These are phyloP conservation scores for Trametes cingulata DNA, from an alignment of 768 basidiomycete species.

Conservation along the genomic window DNA sequence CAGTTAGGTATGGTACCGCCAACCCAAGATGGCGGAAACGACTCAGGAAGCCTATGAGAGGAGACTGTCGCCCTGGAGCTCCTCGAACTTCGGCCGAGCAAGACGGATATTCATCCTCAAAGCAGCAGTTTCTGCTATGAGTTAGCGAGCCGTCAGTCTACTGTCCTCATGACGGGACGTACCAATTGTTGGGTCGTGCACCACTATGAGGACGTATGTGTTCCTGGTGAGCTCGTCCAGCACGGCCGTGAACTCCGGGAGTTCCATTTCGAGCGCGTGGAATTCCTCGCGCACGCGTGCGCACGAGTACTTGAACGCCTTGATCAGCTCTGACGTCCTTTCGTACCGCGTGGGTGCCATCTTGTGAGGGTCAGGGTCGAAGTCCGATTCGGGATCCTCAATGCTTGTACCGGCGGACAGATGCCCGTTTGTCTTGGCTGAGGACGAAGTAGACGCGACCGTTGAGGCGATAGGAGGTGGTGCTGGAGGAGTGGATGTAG, in stretches of 20 bases:
- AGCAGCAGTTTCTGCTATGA: conserved; percentile 77
- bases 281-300: conserved; percentile 84
- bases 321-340: conserved; percentile 90
- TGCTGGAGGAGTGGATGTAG: conserved; percentile 63
- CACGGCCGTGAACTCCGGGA: conserved; percentile 83
- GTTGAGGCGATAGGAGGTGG: conserved; percentile 17
- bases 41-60: conserved; percentile 7
- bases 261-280: conserved; percentile 82
- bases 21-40: not conserved
- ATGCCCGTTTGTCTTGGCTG: conserved; percentile 30
- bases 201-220: conserved; percentile 89
- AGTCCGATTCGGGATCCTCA: conserved; percentile 17
- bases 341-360: conserved; percentile 77
- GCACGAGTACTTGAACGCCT: conserved; percentile 92
- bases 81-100: conserved; percentile 85
- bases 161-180: conserved; percentile 22
- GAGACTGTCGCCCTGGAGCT: conserved; percentile 76
- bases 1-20: not conserved
- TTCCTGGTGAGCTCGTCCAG: conserved; percentile 92
- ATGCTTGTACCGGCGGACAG: conserved; percentile 8
- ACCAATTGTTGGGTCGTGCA: conserved; percentile 90
- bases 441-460: conserved; percentile 26
- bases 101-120: conserved; percentile 86
- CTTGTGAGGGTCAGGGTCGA: conserved; percentile 40
- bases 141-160: not conserved